Conservation (phyloP, 2,329 filamentous ascomycete species). For the Colletotrichum sidae region DNA sequence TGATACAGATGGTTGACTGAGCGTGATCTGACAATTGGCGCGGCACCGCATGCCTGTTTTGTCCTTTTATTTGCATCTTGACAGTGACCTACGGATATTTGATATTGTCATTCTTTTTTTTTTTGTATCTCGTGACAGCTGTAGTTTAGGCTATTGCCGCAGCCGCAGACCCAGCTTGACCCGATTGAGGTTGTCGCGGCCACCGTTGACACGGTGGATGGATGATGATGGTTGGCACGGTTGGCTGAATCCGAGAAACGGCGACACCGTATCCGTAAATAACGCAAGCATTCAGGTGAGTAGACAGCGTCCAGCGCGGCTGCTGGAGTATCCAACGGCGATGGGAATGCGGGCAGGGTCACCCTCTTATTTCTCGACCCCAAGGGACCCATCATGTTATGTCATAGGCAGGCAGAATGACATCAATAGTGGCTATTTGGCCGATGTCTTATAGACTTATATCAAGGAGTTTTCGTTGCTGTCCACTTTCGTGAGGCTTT, state of each 20-base stretch:
- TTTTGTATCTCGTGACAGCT: neutral
- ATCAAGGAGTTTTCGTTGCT: neutral
- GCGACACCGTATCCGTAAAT: conserved; percentile 4
- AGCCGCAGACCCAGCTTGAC: too few species aligned
- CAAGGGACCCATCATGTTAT: conserved; percentile 21
- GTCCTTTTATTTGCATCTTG: neutral
- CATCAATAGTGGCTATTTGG: conserved; percentile 19
- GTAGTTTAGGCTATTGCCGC: neutral
- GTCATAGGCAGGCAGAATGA: conserved; percentile 19
- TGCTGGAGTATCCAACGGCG: neutral
- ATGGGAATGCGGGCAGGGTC: neutral
- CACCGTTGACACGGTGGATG: neutral
- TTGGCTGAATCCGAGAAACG: neutral
- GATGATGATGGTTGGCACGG: neutral
- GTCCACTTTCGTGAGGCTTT: neutral
- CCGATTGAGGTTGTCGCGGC: too few species aligned
- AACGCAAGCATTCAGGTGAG: neutral
- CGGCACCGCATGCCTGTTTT: conserved; percentile 10
- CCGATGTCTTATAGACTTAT: neutral
- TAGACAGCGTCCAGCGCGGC: too few species aligned
- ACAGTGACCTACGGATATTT: neutral
- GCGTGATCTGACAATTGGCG: conserved; percentile 30
- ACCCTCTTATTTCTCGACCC: conserved; percentile 1
- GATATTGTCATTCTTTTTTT: neutral
- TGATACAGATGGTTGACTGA: conserved; percentile 14